Percentiles rank a stretch among this genome's conserved stretches.
These are phyloP conservation scores for Periglandula ipomoeae DNA, from an alignment of 2,329 filamentous ascomycete species.

Conservation along the genomic window DNA sequence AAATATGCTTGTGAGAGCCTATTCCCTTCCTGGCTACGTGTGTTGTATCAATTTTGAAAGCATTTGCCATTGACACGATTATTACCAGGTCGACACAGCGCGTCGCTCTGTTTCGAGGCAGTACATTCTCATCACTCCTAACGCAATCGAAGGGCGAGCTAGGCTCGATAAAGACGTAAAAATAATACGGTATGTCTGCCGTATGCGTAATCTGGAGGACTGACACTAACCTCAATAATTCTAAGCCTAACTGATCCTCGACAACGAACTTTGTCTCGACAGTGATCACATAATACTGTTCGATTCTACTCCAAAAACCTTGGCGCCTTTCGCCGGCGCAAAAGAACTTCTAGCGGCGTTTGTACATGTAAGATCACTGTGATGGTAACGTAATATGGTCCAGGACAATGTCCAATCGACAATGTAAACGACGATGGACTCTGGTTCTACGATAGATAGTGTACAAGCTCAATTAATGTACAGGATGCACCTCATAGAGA, in stretches of 20 bases:
- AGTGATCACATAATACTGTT: neutral
- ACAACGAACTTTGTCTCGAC: constrained; percentile 35
- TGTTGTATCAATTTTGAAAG: neutral
- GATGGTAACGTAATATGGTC: neutral
- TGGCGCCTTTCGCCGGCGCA: too few species aligned
- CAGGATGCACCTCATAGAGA: neutral
- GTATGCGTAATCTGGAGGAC: neutral
- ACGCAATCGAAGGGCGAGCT: constrained; percentile 59
- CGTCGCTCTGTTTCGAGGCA: constrained; percentile 81
- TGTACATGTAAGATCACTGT: neutral
- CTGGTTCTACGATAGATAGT: neutral
- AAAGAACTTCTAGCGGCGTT: too few species aligned
- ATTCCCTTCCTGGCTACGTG: neutral
- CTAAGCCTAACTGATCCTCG: constrained; percentile 49
- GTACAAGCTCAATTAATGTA: neutral
- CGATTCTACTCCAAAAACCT: neutral
- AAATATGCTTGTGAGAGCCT: constrained; percentile 69
- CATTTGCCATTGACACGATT: constrained; percentile 4
- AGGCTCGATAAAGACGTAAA: constrained; percentile 61
- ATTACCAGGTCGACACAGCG: constrained; percentile 65
- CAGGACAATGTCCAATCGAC: neutral
- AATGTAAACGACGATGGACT: neutral
- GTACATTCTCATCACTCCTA: constrained; percentile 94
- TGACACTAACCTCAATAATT: neutral
- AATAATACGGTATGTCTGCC: constrained; percentile 54